Evolutionary conservation across 306 rosid genomes (phyloP), one percentile per base, ranked within the genome.

Genomic region (Vigna unguiculata): DNA sequence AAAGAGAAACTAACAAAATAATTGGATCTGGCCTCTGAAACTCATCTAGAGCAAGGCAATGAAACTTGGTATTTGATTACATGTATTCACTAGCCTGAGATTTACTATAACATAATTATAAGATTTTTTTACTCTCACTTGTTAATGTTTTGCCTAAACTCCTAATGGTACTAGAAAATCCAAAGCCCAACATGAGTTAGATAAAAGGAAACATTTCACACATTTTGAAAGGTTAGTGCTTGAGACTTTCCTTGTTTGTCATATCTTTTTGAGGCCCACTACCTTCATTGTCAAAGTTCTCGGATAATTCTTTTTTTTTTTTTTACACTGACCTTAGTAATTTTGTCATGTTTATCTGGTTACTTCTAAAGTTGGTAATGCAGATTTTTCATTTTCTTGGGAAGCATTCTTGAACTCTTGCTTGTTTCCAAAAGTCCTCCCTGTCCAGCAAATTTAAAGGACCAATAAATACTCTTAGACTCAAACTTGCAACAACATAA

Each of bases 181-280:
- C 55, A 24, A 57, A 55, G 19, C 61, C 21, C 67, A 41, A 54
- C 53, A 19, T 51, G 77, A 83, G 65, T 82, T 71, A 76, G 87
- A 90, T 84, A 87, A 84, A 87, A 87, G 96, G 66, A 83, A 86
- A 19, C 92, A 87, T 77, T 93, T 86, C 54, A 17, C 90, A n/a
- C 87, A 83, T 82, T 90, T 85, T 0, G 83, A 75, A 14, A 85
- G 79, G 38, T 83, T 87, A 41, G 80, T 70, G 46, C 60, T 80
- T 6, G 88, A 83, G 6, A 75, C 76, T 73, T 80, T 63, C 73
- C 86, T 84, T 82, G 83, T 80, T 57, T 40, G 84, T 47, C 87
- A 3, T 75, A 55, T 43, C 69, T 15, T 2, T 72, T 53, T 36
- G 28, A 72, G 53, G 53, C 69, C 57, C 81, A 14, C 71, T 76